Base-by-base conservation (phyloP, 2,329 filamentous ascomycete genomes). In the Lecanosticta acicola region DNA sequence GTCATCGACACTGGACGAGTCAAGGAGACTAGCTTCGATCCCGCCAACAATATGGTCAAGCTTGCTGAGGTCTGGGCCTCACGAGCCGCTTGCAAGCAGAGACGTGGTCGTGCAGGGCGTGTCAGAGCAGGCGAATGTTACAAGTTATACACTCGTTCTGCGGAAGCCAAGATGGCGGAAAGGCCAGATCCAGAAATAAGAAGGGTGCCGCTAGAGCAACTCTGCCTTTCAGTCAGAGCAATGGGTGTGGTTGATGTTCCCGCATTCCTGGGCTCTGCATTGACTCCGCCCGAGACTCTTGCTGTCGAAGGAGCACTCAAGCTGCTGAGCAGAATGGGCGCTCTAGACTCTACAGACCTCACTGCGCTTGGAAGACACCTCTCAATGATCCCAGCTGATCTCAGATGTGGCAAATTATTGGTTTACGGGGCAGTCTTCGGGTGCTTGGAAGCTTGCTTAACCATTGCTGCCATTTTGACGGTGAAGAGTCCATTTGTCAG, bases 21-120 rank as follows among this genome's bases (percentile, higher is more conserved):
- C 49, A 98, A 98, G 63, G 91, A 98, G 67, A 98, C 90, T 0
- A 91, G 87, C 63, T 97, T 90, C 59, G 93, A 97, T 64, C 81
- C 88, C 0, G 79, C 84, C 52, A 94, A 85, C 64, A 95, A 95
- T 63, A 95, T 97, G 83, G 85, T 94, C 35, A 89, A 87, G 59
- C 79, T 98, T 1, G 85, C 91, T 57, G 93, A 98, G 70, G 89
- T 88, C 0, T 98, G 90, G 90, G 93, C 90, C 0, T 97, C 91
- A 1, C 81, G 82, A 33, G 91, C 93, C 7, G 91, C 93, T 3
- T 95, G 90, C 66, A 95, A 96, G 67, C 93, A 98, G 66, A 81
- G 93, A 32, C 83, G 89, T 44, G 93, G 93, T 62, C 84, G 93
- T 71, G 93, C 93, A 20, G 93, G 93, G 61, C 84, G 93, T 77